phyloP scores from a whole-genome alignment of 306 rosid species.

The Cyclanthera cordifolia region DNA sequence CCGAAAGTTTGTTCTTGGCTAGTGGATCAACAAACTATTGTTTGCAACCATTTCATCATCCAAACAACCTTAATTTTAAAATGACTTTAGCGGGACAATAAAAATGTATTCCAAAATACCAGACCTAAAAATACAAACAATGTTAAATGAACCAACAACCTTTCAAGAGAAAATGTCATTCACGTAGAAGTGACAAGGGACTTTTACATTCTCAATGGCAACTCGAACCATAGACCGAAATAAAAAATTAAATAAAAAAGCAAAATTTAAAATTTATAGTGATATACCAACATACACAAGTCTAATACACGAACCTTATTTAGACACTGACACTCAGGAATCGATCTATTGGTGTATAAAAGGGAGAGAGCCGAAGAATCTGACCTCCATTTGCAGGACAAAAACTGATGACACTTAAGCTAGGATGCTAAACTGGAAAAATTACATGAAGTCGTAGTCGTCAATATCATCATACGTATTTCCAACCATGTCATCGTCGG shows the following conservation, averaged over 20 bases:
- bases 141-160: background rate
- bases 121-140: background rate
- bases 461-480: constrained; percentile 50
- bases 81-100: background rate
- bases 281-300: constrained; percentile 5
- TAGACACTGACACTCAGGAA: background rate
- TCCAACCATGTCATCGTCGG: constrained; percentile 60
- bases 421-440: background rate
- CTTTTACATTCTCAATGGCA: constrained; percentile 10
- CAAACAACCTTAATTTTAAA: background rate
- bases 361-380: background rate
- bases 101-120: background rate
- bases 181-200: background rate
- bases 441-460: constrained; percentile 86
- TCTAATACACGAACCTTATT: constrained; percentile 10
- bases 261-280: constrained; percentile 13
- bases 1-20: background rate
- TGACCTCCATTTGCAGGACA: constrained; percentile 10
- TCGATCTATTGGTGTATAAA: constrained; percentile 3
- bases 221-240: background rate
- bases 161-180: background rate
- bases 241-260: background rate
- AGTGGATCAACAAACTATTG: background rate
- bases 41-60: background rate
- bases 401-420: background rate